Evolutionary conservation across 2,329 filamentous ascomycete genomes (phyloP).

Genomic region (Talaromyces pinophilus): DNA sequence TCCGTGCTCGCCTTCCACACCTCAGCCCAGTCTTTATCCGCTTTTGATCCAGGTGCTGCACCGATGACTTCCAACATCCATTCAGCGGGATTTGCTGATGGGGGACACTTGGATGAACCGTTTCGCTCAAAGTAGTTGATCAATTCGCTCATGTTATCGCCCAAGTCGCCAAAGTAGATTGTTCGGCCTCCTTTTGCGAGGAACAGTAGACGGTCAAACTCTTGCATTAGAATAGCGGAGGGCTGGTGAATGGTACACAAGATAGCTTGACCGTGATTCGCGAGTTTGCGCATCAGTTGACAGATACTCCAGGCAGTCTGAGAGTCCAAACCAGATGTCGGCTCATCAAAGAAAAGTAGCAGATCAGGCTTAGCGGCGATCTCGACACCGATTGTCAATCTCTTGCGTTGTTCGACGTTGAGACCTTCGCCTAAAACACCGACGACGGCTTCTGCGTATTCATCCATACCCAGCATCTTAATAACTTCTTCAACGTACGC

Average conservation of each 20-base stretch:
- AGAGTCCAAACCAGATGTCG: conserved; percentile 88
- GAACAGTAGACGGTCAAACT: conserved; percentile 69
- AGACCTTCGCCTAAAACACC: conserved; percentile 83
- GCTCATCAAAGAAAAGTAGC: conserved; percentile 90
- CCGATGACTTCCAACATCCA: conserved; percentile 66
- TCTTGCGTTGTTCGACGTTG: conserved; percentile 66
- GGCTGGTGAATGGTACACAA: conserved; percentile 96
- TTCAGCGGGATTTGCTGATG: conserved; percentile 71
- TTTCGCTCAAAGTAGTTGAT: conserved; percentile 74
- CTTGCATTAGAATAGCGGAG: conserved; percentile 89
- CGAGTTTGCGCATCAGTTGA: conserved; percentile 83
- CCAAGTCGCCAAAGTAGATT: conserved; percentile 70
- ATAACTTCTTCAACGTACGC: conserved; percentile 90
- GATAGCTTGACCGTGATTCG: conserved; percentile 85
- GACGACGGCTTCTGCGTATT: conserved; percentile 86
- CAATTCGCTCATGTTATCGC: conserved; percentile 60
- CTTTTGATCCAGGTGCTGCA: conserved; percentile 64
- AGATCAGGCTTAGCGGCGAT: conserved; percentile 87
- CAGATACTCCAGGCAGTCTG: conserved; percentile 93
- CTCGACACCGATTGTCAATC: conserved; percentile 94
- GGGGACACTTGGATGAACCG: conserved; percentile 61
- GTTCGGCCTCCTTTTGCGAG: conserved; percentile 66
- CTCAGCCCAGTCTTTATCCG: conserved; percentile 66
- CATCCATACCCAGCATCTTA: conserved; percentile 83
- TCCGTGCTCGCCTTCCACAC: conserved; percentile 63